Percentiles rank a stretch among this genome's conserved stretches.
Evolutionary conservation across 1,139 yeast species (phyloP).

Genomic region (Taphrina pruni): DNA sequence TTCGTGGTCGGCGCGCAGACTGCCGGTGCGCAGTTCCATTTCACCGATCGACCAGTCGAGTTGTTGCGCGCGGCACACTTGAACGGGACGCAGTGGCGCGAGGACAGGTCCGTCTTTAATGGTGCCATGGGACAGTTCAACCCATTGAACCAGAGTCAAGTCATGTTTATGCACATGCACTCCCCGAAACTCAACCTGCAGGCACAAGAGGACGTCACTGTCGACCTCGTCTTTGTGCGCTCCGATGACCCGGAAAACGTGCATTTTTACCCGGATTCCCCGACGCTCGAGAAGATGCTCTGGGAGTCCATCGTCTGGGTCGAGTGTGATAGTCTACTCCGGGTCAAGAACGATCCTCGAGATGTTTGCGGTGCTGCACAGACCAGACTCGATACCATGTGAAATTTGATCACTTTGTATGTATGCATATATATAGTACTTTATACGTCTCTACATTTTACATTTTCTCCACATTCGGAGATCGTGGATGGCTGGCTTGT

Average conservation of each 20-base stretch:
- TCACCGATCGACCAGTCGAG: slow-evolving; percentile 16
- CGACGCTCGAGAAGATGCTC: slow-evolving; percentile 14
- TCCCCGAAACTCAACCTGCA: slow-evolving; percentile 24
- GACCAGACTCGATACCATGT: slow-evolving; percentile 11
- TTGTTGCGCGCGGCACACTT: slow-evolving; percentile 20
- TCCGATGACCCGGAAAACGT: slow-evolving; percentile 20
- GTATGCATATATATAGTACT: background rate
- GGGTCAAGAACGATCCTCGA: background rate
- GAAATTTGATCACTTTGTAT: background rate
- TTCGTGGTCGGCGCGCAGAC: slow-evolving; percentile 31
- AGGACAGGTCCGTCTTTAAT: slow-evolving; percentile 24
- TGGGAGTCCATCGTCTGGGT: slow-evolving; percentile 28
- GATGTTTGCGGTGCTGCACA: background rate
- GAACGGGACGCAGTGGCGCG: slow-evolving; percentile 26
- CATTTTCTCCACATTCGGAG: background rate
- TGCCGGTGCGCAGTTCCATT: slow-evolving; percentile 11
- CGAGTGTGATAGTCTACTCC: slow-evolving; percentile 15
- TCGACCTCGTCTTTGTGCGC: slow-evolving; percentile 25
- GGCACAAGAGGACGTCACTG: slow-evolving; percentile 14
- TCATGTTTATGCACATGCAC: slow-evolving; percentile 34
- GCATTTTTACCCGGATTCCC: slow-evolving; percentile 1
- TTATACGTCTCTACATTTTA: background rate
- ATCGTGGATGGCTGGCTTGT: background rate
- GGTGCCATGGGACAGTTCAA: slow-evolving; percentile 33
- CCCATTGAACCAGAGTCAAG: slow-evolving; percentile 26